These are phyloP conservation scores for Picochlorum sp. DNA, from an alignment of 139 green algal genomes.

Conservation along the genomic window DNA sequence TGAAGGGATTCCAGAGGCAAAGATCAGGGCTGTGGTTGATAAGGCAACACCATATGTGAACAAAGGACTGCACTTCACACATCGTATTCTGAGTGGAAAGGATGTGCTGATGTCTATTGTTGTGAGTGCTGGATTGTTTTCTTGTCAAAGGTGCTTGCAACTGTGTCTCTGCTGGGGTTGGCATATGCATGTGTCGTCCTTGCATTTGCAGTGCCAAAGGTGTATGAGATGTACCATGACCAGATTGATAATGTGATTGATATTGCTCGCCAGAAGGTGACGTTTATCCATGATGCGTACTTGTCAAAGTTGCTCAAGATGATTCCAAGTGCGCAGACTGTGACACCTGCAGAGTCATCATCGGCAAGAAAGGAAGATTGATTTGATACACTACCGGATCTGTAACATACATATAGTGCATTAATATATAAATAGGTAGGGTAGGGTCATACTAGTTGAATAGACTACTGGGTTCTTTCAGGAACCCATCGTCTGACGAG, in stretches of 20 bases:
- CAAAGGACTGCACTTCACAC: conserved; percentile 11
- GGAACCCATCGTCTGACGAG: conserved; percentile 30
- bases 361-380: conserved; percentile 21
- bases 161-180: conserved; percentile 31
- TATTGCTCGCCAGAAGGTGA: conserved; percentile 23
- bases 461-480: conserved; percentile 12
- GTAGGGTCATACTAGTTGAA: neutral
- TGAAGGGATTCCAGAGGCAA: conserved; percentile 26
- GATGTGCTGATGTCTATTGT: conserved; percentile 9
- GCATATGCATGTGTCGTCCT: conserved; percentile 17
- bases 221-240: conserved; percentile 53
- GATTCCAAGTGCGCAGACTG: conserved; percentile 20
- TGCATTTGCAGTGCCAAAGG: conserved; percentile 34
- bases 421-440: too few relatives aligned
- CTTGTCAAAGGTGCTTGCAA: conserved; percentile 17
- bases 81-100: conserved; percentile 10
- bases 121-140: conserved; percentile 24
- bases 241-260: conserved; percentile 38
- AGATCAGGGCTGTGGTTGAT: conserved; percentile 18
- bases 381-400: neutral
- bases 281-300: conserved; percentile 30
- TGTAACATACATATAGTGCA: neutral
- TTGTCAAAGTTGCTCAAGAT: conserved; percentile 11
- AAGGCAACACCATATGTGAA: conserved; percentile 22
- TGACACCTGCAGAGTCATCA: conserved; percentile 25